Conservation (phyloP, 768 basidiomycete species). For the Mycena filopes region DNA sequence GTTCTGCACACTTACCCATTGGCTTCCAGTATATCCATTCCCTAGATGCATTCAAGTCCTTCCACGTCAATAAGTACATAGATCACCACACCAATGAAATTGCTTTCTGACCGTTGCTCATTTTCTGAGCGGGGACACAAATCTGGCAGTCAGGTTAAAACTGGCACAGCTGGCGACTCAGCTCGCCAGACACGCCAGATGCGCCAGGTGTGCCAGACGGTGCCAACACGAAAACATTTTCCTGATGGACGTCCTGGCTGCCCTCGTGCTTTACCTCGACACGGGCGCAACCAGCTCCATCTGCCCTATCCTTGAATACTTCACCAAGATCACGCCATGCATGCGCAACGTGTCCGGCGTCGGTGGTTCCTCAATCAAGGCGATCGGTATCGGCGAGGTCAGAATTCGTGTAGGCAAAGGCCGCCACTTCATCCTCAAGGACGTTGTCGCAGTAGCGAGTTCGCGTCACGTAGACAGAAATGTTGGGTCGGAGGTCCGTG, state of each 20-base stretch:
- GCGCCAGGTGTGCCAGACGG: too few relatives aligned
- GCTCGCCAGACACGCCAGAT: too few relatives aligned
- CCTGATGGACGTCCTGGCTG: not conserved
- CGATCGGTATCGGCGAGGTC: not conserved
- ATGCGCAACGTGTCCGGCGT: not conserved
- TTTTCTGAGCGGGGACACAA: too few relatives aligned
- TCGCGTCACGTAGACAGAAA: too few relatives aligned
- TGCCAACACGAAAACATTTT: too few relatives aligned
- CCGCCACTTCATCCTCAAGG: conserved; percentile 9
- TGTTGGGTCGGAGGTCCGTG: too few relatives aligned
- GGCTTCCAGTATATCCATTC: conserved; percentile 32
- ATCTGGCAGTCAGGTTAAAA: too few relatives aligned
- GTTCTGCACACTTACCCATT: conserved; percentile 20
- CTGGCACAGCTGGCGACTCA: too few relatives aligned
- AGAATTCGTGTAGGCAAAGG: not conserved
- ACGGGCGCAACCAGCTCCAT: conserved; percentile 14
- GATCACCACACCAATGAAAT: conserved; percentile 27
- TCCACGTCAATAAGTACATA: conserved; percentile 36
- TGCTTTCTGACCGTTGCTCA: too few relatives aligned
- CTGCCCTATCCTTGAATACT: conserved; percentile 1
- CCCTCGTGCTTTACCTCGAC: not conserved
- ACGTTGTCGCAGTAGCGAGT: too few relatives aligned
- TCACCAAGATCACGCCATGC: conserved; percentile 7
- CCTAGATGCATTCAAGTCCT: conserved; percentile 36
- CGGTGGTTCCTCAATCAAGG: conserved; percentile 3